Percentiles rank a stretch among this genome's conserved stretches.
These are phyloP conservation scores for Chlamydomonas sp. DNA, from an alignment of 139 green algal species.

Conservation along the genomic window DNA sequence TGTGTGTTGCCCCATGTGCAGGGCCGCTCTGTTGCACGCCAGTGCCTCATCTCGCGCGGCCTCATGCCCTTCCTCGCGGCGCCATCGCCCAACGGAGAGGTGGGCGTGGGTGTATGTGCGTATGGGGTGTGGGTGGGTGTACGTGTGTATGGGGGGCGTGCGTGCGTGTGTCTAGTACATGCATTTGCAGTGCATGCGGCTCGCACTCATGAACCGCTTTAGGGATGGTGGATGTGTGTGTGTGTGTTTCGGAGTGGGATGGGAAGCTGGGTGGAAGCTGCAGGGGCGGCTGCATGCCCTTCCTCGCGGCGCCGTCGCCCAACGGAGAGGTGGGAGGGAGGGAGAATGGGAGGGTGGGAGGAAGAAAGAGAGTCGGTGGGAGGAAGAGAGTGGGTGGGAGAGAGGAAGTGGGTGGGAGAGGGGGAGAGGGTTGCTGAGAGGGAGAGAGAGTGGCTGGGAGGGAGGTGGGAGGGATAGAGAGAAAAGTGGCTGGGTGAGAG, in stretches of 20 bases:
- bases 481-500: background rate
- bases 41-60: conserved; percentile 68
- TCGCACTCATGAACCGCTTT: no score
- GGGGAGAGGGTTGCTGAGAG: conserved; percentile 6
- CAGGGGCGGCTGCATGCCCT: conserved; percentile 70
- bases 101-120: no score
- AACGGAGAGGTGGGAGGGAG: conserved; percentile 1
- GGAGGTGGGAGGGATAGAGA: background rate
- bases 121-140: no score
- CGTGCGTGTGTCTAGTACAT: no score
- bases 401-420: conserved; percentile 1
- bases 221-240: no score
- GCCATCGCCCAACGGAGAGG: conserved; percentile 49
- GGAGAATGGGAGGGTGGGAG: conserved; percentile 1
- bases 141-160: no score
- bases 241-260: no score
- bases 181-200: no score
- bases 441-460: background rate
- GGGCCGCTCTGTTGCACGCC: no score
- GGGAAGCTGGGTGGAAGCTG: no score
- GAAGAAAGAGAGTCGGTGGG: background rate
- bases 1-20: no score
- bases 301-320: conserved; percentile 70
- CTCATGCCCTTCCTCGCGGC: conserved; percentile 80
- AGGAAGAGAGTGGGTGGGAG: background rate